A percentile compares a stretch with the other conserved stretches of the same genome.
phyloP scores from a whole-genome alignment of 169 alveolate genomes.

The Fabrea salina region DNA sequence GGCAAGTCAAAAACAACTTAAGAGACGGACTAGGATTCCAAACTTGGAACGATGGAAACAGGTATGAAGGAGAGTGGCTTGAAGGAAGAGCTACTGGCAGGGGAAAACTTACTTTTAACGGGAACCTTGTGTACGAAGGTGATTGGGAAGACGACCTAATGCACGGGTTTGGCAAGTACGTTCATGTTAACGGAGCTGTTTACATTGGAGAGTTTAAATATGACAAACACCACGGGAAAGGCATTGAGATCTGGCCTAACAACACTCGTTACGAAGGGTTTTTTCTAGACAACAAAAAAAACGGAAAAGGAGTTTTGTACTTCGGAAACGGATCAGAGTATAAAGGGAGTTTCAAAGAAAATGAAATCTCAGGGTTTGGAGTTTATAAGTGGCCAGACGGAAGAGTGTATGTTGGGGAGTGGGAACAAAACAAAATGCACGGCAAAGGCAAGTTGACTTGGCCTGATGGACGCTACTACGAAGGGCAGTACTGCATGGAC shows the following conservation, averaged over 20 bases:
- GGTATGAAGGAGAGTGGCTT: background rate
- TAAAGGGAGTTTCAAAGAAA: conserved; percentile 59
- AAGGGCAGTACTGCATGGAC: background rate
- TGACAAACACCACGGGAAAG: conserved; percentile 26
- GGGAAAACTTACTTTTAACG: background rate
- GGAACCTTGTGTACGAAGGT: background rate
- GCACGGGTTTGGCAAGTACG: conserved; percentile 36
- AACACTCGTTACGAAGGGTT: background rate
- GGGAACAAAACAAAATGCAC: conserved; percentile 59
- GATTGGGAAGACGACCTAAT: conserved; percentile 16
- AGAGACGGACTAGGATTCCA: background rate
- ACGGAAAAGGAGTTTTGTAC: conserved; percentile 60
- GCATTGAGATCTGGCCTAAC: background rate
- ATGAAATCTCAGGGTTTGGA: conserved; percentile 69
- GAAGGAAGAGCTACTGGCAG: background rate
- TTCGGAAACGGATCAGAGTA: conserved; percentile 61
- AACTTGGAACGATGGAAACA: background rate
- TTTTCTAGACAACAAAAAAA: conserved; percentile 48
- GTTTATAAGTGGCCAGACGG: conserved; percentile 72
- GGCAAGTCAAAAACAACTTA: background rate
- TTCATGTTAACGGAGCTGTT: conserved; percentile 16
- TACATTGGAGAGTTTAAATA: conserved; percentile 32
- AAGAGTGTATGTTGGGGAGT: conserved; percentile 64
- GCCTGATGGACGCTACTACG: background rate
- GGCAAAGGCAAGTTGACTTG: conserved; percentile 52